Evolutionary conservation across 371 early-diverging fungal genomes (phyloP), one percentile per base, ranked within the genome.

Genomic region (Parasitella parasitica): DNA sequence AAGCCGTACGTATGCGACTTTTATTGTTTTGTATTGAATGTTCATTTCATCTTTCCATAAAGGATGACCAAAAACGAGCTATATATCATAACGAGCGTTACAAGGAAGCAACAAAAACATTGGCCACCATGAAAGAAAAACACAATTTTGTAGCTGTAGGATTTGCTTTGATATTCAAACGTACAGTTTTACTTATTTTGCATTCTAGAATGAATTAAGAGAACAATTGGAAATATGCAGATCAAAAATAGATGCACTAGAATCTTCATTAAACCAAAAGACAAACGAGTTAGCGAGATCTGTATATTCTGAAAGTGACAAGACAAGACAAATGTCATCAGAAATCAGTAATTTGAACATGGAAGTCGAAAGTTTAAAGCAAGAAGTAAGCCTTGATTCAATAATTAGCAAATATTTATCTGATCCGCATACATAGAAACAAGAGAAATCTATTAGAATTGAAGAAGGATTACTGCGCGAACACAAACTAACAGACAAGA

Each of bases 61-160:
- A 57, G 58, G 58, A 48, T 7, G 22, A n/a, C n/a, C 46, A 64
- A 58, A 26, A 41, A 35, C 6, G 37, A 20, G 59, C 58, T 9
- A 43, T 64, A 3, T 35, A 53, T 22, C 58, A 64, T 12, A 34
- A 53, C 32, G 51, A 51, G 24, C 38, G 35, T 0, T 32, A 34
- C 6, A 36, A 57, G 15, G 48, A 64, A 3, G 51, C 43, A 13
- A 22, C 46, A 13, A 16, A 52, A 28, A 46, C 37, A 20, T 18
- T 64, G 7, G 46, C 30, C 4, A 18, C 16, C 0, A 60, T 60
- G 34, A 60, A 60, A 43, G 52, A 27, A 20, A 51, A 60, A 6
- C 60, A 60, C 41, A 51, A 37, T 13, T 4, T 30, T 6, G 60
- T 53, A 2, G 28, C 60, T 9, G 60, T 60, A 41, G 36, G 59